Conservation (phyloP, 2,329 filamentous ascomycete species). For the Rutstroemia sp. region DNA sequence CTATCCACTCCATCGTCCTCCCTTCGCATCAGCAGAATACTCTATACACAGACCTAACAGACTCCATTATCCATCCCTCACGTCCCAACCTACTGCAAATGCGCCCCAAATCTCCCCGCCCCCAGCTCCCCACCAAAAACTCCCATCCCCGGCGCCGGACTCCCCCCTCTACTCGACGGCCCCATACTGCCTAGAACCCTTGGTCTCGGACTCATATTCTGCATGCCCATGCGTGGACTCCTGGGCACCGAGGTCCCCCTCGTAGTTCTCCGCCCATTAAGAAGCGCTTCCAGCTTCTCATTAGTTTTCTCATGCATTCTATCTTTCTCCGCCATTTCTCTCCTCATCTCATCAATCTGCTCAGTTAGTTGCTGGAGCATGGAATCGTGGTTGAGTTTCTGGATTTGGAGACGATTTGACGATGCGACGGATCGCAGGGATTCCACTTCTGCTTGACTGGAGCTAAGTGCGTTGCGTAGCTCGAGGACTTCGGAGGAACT, state of each 20-base stretch:
- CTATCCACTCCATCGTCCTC: background rate
- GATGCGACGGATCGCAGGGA: slow-evolving; percentile 17
- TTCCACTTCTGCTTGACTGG: slow-evolving; percentile 14
- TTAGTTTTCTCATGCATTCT: slow-evolving; percentile 34
- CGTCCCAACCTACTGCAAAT: background rate
- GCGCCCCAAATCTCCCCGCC: background rate
- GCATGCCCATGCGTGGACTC: slow-evolving; percentile 27
- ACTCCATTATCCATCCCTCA: background rate
- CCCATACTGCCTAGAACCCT: slow-evolving; percentile 12
- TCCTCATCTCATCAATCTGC: slow-evolving; percentile 30
- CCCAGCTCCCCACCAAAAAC: slow-evolving; percentile 1
- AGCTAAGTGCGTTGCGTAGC: slow-evolving; percentile 12
- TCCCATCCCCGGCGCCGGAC: slow-evolving; percentile 16
- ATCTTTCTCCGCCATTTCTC: slow-evolving; percentile 27
- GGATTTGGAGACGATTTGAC: slow-evolving; percentile 23
- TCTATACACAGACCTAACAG: background rate
- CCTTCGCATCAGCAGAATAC: background rate
- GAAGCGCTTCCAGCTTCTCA: slow-evolving; percentile 30
- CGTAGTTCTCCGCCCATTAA: slow-evolving; percentile 34
- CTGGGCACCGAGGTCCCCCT: slow-evolving; percentile 25
- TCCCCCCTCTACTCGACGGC: slow-evolving; percentile 19
- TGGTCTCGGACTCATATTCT: slow-evolving; percentile 19
- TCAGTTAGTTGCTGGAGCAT: slow-evolving; percentile 15
- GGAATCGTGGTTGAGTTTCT: slow-evolving; percentile 21
- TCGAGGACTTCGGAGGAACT: slow-evolving; percentile 20